Evolutionary conservation across 1,284 basidiomycete species (phyloP).

Genomic region (Ustilago cynodontis): DNA sequence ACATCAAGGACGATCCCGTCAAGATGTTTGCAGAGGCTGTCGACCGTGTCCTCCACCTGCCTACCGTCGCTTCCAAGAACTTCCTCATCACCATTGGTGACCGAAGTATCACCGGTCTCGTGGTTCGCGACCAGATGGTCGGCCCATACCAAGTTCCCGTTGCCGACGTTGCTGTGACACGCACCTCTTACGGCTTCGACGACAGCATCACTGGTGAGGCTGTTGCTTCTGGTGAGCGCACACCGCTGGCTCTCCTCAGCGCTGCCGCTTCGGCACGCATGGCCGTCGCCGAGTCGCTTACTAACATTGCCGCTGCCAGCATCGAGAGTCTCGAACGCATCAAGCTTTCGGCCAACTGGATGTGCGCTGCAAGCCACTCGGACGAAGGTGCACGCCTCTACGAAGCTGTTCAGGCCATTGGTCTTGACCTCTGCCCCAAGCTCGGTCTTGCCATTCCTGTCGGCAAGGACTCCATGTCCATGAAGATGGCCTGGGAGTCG

Average conservation of each 20-base stretch:
- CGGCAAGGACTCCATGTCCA: conserved; percentile 99
- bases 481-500: conserved; percentile 93
- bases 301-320: conserved; percentile 87
- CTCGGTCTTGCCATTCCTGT: conserved; percentile 95
- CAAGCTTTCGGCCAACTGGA: conserved; percentile 99
- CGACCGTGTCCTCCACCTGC: conserved; percentile 86
- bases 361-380: conserved; percentile 91
- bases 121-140: conserved; percentile 97
- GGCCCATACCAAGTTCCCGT: conserved; percentile 99
- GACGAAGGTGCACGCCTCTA: conserved; percentile 93
- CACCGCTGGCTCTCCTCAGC: conserved; percentile 87
- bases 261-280: conserved; percentile 92
- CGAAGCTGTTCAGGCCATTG: conserved; percentile 91
- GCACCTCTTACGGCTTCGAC: conserved; percentile 92
- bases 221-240: conserved; percentile 97
- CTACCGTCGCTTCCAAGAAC: conserved; percentile 92
- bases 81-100: conserved; percentile 99
- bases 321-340: conserved; percentile 80
- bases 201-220: conserved; percentile 82
- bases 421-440: conserved; percentile 93
- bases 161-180: conserved; percentile 95
- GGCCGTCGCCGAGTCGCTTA: conserved; percentile 93
- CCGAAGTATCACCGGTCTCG: conserved; percentile 91
- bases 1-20: conserved; percentile 70
- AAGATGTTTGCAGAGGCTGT: conserved; percentile 75